phyloP scores from a whole-genome alignment of 75 land plant genomes.

The Picea sitchensis region DNA sequence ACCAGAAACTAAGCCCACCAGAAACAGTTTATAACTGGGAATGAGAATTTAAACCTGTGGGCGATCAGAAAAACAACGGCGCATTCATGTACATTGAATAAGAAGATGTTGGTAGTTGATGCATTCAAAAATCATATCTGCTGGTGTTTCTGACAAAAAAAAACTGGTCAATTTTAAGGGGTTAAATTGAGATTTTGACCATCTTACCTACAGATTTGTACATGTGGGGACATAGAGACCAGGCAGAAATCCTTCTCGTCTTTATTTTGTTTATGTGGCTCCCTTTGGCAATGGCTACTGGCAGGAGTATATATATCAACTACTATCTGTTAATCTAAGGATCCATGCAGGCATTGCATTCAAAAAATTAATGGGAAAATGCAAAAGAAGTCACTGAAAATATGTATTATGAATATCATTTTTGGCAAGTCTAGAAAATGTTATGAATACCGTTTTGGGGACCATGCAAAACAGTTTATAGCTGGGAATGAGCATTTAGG shows the following conservation, averaged over 20 bases:
- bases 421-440: background rate
- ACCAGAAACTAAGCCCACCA: no score
- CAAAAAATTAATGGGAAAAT: background rate
- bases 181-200: background rate
- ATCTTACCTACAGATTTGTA: background rate
- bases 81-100: background rate
- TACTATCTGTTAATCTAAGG: no score
- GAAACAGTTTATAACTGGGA: background rate
- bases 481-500: background rate
- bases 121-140: background rate
- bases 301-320: no score
- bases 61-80: background rate
- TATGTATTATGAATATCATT: background rate
- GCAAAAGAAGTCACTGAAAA: background rate
- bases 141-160: background rate
- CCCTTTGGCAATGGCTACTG: background rate
- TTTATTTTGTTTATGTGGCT: background rate
- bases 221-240: background rate
- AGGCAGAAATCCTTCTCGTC: background rate
- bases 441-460: background rate
- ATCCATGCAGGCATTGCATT: no score
- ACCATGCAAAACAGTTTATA: background rate
- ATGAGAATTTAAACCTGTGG: background rate
- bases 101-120: background rate
- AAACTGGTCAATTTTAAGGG: no score